A percentile compares a stretch with the other conserved stretches of the same genome.
Conservation (phyloP, 495 filamentous ascomycete genomes). For the Baudoinia panamericana region DNA sequence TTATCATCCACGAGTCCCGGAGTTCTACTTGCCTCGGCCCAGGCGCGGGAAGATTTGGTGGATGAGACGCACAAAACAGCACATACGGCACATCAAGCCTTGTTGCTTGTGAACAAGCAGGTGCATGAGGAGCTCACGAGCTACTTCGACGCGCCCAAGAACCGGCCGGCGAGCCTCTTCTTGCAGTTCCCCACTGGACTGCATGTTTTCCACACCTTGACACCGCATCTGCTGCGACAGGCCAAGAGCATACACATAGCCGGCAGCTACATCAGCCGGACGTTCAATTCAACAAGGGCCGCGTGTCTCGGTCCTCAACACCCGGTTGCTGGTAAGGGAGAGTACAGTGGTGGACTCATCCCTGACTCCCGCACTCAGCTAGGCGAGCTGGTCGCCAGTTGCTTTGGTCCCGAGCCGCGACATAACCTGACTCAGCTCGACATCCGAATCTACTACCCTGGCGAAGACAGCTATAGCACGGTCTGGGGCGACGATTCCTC, state of each 20-base stretch:
- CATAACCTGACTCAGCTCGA: slow-evolving; percentile 18
- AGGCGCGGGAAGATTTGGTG: neutral
- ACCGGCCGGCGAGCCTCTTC: slow-evolving; percentile 15
- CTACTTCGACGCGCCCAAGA: slow-evolving; percentile 6
- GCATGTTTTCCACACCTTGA: slow-evolving; percentile 19
- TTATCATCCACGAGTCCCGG: slow-evolving; percentile 12
- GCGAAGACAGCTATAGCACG: slow-evolving; percentile 16
- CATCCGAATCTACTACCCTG: slow-evolving; percentile 23
- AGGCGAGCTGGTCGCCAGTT: slow-evolving; percentile 6
- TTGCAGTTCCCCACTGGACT: slow-evolving; percentile 24
- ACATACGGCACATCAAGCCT: slow-evolving; percentile 1
- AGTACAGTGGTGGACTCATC: slow-evolving; percentile 3
- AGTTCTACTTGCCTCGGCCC: no score
- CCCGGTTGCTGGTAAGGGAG: no score
- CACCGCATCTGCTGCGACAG: slow-evolving; percentile 22
- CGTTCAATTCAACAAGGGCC: slow-evolving; percentile 6
- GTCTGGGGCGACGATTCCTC: slow-evolving; percentile 23
- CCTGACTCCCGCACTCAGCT: slow-evolving; percentile 16
- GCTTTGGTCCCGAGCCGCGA: slow-evolving; percentile 15
- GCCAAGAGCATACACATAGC: slow-evolving; percentile 23
- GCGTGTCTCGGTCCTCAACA: slow-evolving; percentile 4
- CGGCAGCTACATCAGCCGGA: slow-evolving; percentile 12
- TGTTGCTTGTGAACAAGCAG: slow-evolving; percentile 16
- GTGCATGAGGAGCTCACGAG: slow-evolving; percentile 11
- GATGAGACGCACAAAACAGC: neutral